Evolutionary conservation across 768 basidiomycete species (phyloP).

Genomic region (Lentinula sp.): DNA sequence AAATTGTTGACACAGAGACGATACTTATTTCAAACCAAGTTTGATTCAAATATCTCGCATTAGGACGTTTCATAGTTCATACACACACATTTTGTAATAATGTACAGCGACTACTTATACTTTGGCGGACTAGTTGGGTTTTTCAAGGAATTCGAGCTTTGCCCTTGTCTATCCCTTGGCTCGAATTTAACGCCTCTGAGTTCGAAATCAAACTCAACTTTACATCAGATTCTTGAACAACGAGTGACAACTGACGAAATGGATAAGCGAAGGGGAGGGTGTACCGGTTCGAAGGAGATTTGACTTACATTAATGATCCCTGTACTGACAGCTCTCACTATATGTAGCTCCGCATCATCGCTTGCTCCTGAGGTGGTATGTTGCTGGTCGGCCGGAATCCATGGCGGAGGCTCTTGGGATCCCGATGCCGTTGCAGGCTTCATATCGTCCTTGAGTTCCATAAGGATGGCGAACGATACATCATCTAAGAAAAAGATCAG

Average conservation of each 20-base stretch:
- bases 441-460: conserved; percentile 69
- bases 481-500: conserved; percentile 37
- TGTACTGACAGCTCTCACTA: conserved; percentile 77
- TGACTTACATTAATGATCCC: conserved; percentile 68
- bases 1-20: not conserved
- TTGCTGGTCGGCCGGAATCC: conserved; percentile 68
- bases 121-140: not conserved
- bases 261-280: not conserved
- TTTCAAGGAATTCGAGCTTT: not conserved
- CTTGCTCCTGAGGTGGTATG: conserved; percentile 63
- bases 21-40: conserved; percentile 7
- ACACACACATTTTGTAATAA: conserved; percentile 2
- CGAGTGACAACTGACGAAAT: conserved; percentile 55
- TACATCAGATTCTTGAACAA: conserved; percentile 74
- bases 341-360: conserved; percentile 65
- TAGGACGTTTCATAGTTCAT: not conserved
- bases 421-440: conserved; percentile 39
- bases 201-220: conserved; percentile 35
- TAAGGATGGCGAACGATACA: conserved; percentile 73
- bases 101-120: not conserved
- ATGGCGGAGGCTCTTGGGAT: conserved; percentile 60
- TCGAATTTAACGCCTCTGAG: not conserved
- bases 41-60: not conserved
- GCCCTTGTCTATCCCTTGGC: conserved; percentile 13
- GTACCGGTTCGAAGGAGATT: not conserved